Percentiles rank a stretch among this genome's conserved stretches.
phyloP scores from a whole-genome alignment of 2,329 filamentous ascomycete genomes.

The Chlorencoelia australis region DNA sequence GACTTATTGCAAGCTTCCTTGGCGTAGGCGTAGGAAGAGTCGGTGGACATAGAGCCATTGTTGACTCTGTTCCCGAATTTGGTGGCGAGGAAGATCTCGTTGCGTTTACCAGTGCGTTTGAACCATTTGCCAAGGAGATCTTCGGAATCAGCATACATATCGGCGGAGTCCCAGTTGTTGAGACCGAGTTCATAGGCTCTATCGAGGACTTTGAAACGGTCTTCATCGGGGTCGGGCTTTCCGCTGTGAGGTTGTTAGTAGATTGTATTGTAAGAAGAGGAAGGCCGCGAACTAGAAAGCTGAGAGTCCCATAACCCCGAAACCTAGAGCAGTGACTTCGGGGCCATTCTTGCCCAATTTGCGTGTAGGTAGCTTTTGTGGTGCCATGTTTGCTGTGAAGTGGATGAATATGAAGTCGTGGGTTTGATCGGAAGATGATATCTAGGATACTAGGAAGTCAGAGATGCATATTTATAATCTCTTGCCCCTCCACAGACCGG shows the following conservation, averaged over 20 bases:
- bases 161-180: constrained; percentile 30
- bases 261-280: not conserved
- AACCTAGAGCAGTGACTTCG: constrained; percentile 17
- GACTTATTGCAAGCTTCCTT: constrained; percentile 32
- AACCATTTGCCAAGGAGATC: constrained; percentile 40
- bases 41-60: constrained; percentile 10
- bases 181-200: constrained; percentile 30
- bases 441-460: no score
- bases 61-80: constrained; percentile 36
- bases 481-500: no score
- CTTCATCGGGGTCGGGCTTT: constrained; percentile 23
- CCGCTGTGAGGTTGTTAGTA: constrained; percentile 11
- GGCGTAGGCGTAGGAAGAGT: constrained; percentile 33
- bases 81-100: constrained; percentile 42
- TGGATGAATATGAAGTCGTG: no score
- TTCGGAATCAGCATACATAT: constrained; percentile 35
- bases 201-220: constrained; percentile 31
- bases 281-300: constrained; percentile 1
- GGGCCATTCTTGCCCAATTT: constrained; percentile 21
- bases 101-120: constrained; percentile 31
- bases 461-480: no score
- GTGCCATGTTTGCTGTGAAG: constrained; percentile 11
- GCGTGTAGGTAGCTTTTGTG: constrained; percentile 17
- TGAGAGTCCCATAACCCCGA: constrained; percentile 19
- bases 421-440: no score